A percentile compares a stretch with the other conserved stretches of the same genome.
Conservation (phyloP, 345 rosid genomes). For the Linum lewisii region DNA sequence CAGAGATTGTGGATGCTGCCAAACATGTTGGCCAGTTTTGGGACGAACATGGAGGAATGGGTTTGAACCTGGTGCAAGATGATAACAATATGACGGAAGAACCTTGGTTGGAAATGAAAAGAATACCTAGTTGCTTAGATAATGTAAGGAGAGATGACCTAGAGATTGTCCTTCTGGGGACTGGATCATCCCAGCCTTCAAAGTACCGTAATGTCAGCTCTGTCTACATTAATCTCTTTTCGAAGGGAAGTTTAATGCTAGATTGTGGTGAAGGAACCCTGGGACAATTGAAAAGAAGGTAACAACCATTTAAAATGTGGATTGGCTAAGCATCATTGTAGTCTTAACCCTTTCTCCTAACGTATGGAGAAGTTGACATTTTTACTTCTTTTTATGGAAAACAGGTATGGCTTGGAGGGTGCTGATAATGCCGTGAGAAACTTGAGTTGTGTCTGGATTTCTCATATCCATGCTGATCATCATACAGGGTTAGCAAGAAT, state of each 20-base stretch:
- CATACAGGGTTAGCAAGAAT: conserved; percentile 80
- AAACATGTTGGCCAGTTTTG: conserved; percentile 45
- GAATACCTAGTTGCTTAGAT: conserved; percentile 62
- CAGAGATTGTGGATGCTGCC: conserved; percentile 59
- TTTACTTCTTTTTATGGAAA: neutral
- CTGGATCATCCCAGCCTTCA: conserved; percentile 98
- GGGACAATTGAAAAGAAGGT: conserved; percentile 93
- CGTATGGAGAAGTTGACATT: too few species aligned
- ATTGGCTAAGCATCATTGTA: neutral
- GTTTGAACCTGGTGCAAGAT: conserved; percentile 13
- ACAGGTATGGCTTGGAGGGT: conserved; percentile 67
- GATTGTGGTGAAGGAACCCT: conserved; percentile 98
- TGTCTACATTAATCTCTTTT: conserved; percentile 58
- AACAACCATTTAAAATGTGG: neutral
- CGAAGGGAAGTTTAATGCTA: conserved; percentile 67
- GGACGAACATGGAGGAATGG: conserved; percentile 25
- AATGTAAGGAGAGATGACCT: conserved; percentile 66
- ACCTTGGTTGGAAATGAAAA: conserved; percentile 62
- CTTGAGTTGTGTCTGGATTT: conserved; percentile 75
- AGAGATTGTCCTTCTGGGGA: conserved; percentile 86
- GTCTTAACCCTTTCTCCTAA: too few species aligned
- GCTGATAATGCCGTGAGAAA: conserved; percentile 61
- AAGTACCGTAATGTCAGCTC: conserved; percentile 87
- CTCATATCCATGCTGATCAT: conserved; percentile 97
- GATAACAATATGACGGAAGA: conserved; percentile 42